Evolutionary conservation across 2,329 filamentous ascomycete species (phyloP).

Genomic region (Kalaharituber pfeilii): DNA sequence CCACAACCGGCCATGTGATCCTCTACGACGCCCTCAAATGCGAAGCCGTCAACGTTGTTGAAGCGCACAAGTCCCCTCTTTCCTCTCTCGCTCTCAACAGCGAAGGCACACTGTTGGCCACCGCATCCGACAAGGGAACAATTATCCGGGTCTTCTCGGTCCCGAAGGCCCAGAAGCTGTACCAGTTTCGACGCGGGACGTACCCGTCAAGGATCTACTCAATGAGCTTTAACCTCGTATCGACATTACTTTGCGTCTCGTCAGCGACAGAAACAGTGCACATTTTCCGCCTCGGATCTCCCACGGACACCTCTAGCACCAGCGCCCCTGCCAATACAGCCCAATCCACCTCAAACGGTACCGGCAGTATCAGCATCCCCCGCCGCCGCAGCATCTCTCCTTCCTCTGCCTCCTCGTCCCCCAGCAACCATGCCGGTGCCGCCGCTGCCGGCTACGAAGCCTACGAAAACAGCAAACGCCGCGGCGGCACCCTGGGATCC

Average conservation of each 20-base stretch:
- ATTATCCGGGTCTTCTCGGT: constrained; percentile 93
- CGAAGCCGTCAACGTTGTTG: constrained; percentile 86
- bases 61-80: constrained; percentile 81
- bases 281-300: constrained; percentile 63
- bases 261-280: constrained; percentile 94
- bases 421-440: constrained; percentile 18
- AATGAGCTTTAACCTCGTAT: constrained; percentile 96
- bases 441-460: constrained; percentile 19
- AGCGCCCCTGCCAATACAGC: neutral
- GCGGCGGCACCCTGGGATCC: constrained; percentile 62
- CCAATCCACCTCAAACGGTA: neutral
- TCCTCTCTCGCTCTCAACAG: constrained; percentile 83
- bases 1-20: constrained; percentile 78
- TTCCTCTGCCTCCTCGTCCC: constrained; percentile 13
- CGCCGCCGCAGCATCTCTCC: constrained; percentile 13
- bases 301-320: constrained; percentile 18
- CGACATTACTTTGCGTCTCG: constrained; percentile 83
- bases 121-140: constrained; percentile 90
- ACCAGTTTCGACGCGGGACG: constrained; percentile 86
- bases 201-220: constrained; percentile 93
- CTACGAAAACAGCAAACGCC: constrained; percentile 18
- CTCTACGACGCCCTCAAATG: constrained; percentile 80
- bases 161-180: constrained; percentile 78
- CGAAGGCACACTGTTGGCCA: constrained; percentile 80
- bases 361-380: constrained; percentile 3